A percentile compares a stretch with the other conserved stretches of the same genome.
phyloP scores from a whole-genome alignment of 1,139 yeast species.

The Kodamaea sp. region DNA sequence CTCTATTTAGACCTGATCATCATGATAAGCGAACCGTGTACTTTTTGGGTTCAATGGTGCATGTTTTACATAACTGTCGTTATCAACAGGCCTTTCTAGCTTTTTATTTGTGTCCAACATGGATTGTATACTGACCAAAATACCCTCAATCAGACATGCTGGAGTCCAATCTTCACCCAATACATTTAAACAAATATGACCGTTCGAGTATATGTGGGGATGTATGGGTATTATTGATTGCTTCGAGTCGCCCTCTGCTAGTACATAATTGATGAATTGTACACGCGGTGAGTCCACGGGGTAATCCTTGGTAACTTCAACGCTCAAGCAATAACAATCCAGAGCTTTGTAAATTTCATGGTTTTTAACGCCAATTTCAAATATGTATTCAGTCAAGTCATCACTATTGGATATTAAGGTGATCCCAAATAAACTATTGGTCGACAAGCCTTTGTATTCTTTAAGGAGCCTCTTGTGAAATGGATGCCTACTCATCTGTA shows the following conservation, averaged over 20 bases:
- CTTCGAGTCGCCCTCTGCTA: slow-evolving; percentile 3
- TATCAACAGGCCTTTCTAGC: slow-evolving; percentile 53
- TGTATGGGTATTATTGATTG: slow-evolving; percentile 50
- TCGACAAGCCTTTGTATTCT: slow-evolving; percentile 31
- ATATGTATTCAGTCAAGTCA: slow-evolving; percentile 20
- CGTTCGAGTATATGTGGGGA: slow-evolving; percentile 72
- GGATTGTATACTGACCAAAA: slow-evolving; percentile 60
- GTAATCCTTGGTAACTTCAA: slow-evolving; percentile 46
- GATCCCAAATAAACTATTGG: slow-evolving; percentile 27
- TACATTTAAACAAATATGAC: slow-evolving; percentile 65
- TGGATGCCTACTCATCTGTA: slow-evolving; percentile 16
- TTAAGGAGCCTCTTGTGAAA: slow-evolving; percentile 41
- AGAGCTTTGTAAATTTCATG: slow-evolving; percentile 27
- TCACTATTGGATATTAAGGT: slow-evolving; percentile 23
- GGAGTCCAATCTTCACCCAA: slow-evolving; percentile 75
- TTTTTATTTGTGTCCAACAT: slow-evolving; percentile 52
- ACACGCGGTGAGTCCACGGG: slow-evolving; percentile 68
- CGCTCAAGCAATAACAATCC: slow-evolving; percentile 30
- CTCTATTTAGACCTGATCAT: slow-evolving; percentile 38
- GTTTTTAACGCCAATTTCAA: slow-evolving; percentile 22
- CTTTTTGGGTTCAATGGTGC: slow-evolving; percentile 60
- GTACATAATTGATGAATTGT: slow-evolving; percentile 35
- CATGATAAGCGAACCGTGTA: slow-evolving; percentile 51
- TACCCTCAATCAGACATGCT: slow-evolving; percentile 53
- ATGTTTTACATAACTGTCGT: slow-evolving; percentile 40